These are phyloP conservation scores for Globisporangium heterothallicum DNA, from an alignment of 352 stramenopile species.

Conservation along the genomic window DNA sequence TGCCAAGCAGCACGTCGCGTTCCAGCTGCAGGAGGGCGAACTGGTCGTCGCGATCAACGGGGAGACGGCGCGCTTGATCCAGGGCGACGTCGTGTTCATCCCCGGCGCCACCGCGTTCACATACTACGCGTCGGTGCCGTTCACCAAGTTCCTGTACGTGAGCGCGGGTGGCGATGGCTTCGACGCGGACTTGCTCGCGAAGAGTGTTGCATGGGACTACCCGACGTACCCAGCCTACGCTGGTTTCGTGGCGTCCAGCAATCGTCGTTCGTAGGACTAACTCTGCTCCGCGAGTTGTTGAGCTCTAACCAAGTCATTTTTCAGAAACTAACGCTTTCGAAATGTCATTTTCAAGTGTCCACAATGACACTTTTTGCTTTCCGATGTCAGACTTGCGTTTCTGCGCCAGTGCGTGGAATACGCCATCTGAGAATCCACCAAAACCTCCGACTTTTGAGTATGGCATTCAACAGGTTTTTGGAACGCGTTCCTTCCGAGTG, in stretches of 20 bases:
- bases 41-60: constrained; percentile 31
- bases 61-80: constrained; percentile 36
- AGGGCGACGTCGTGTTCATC: constrained; percentile 47
- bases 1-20: constrained; percentile 37
- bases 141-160: constrained; percentile 23
- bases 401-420: too few species aligned
- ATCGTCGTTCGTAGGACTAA: too few species aligned
- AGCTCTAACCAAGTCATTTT: too few species aligned
- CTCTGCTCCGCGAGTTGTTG: too few species aligned
- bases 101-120: constrained; percentile 35
- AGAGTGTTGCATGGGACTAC: background rate
- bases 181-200: background rate
- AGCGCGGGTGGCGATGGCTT: constrained; percentile 40
- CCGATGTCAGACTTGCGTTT: too few species aligned
- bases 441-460: too few species aligned
- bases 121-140: constrained; percentile 40
- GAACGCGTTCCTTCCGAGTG: too few species aligned
- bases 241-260: constrained; percentile 41
- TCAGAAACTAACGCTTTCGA: too few species aligned
- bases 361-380: too few species aligned
- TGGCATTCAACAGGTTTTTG: too few species aligned
- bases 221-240: constrained; percentile 28
- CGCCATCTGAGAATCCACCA: too few species aligned
- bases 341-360: too few species aligned
- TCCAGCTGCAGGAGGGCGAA: constrained; percentile 48